Percentiles rank a stretch among this genome's conserved stretches.
Conservation (phyloP, 116 monocot genomes). For the Papilionanthe hybrid region DNA sequence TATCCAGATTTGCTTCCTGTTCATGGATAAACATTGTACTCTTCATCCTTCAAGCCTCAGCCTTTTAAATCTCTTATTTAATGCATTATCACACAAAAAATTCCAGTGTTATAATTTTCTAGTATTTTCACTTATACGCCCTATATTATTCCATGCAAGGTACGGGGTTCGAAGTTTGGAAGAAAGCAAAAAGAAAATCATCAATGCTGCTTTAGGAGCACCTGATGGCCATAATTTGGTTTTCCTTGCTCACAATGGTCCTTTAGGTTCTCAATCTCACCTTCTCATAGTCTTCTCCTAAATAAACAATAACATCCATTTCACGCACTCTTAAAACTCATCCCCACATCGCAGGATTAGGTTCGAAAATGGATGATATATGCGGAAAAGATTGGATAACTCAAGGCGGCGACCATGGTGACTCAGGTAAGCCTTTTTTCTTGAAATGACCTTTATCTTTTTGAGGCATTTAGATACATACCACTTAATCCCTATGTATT, state of each 20-base stretch:
- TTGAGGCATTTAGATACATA: no score
- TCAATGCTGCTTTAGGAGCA: slow-evolving; percentile 43
- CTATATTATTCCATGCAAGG: slow-evolving; percentile 21
- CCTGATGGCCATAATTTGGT: slow-evolving; percentile 52
- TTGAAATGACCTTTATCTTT: neutral
- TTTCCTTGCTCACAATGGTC: slow-evolving; percentile 90
- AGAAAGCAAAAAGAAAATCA: slow-evolving; percentile 71
- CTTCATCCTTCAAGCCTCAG: neutral
- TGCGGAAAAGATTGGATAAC: slow-evolving; percentile 83
- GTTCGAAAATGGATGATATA: slow-evolving; percentile 57
- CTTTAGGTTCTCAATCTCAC: slow-evolving; percentile 45
- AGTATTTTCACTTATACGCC: neutral
- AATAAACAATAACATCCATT: neutral
- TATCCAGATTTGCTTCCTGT: no score
- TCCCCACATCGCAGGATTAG: slow-evolving; percentile 44
- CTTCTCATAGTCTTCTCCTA: neutral
- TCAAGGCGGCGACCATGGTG: slow-evolving; percentile 85
- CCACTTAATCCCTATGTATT: no score
- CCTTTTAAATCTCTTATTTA: neutral
- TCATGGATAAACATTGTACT: no score
- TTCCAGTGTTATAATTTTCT: neutral
- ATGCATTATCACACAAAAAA: neutral
- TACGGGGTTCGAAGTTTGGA: slow-evolving; percentile 79
- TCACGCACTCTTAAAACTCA: neutral
- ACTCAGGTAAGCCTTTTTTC: slow-evolving; percentile 46